phyloP scores from a whole-genome alignment of 495 filamentous ascomycete genomes.

The Thermochaetoides thermophila region DNA sequence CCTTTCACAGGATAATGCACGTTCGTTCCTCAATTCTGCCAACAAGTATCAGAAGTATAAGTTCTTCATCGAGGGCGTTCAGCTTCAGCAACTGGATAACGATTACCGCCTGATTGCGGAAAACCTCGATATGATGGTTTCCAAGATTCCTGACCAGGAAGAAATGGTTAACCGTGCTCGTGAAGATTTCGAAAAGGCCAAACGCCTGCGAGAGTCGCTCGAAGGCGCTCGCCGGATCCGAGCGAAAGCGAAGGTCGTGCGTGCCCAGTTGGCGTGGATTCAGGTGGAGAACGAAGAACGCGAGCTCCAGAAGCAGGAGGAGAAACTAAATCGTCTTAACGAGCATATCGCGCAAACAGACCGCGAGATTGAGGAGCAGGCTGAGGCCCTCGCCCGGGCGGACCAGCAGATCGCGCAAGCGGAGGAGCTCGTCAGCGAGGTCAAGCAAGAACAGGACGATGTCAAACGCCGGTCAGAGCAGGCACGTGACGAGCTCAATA shows the following conservation, averaged over 20 bases:
- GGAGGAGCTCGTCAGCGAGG: conserved; percentile 22
- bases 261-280: conserved; percentile 54
- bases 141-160: conserved; percentile 30
- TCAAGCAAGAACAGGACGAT: conserved; percentile 13
- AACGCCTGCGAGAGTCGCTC: conserved; percentile 36
- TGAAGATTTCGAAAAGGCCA: conserved; percentile 23
- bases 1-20: conserved; percentile 90
- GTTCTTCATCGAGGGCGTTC: conserved; percentile 91
- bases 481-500: conserved; percentile 23
- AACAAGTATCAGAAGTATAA: conserved; percentile 78
- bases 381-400: conserved; percentile 16
- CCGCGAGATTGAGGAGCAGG: conserved; percentile 12
- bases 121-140: conserved; percentile 31
- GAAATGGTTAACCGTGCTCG: conserved; percentile 49
- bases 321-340: conserved; percentile 15
- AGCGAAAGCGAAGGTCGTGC: conserved; percentile 33
- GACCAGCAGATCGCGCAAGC: conserved; percentile 10
- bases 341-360: conserved; percentile 14
- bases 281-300: conserved; percentile 41
- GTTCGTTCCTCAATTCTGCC: conserved; percentile 81
- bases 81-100: conserved; percentile 79
- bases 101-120: conserved; percentile 69
- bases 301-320: conserved; percentile 16
- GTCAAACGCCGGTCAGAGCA: conserved; percentile 4
- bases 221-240: conserved; percentile 43